phyloP scores from a whole-genome alignment of 768 basidiomycete species.

The Tylopilus sp. region DNA sequence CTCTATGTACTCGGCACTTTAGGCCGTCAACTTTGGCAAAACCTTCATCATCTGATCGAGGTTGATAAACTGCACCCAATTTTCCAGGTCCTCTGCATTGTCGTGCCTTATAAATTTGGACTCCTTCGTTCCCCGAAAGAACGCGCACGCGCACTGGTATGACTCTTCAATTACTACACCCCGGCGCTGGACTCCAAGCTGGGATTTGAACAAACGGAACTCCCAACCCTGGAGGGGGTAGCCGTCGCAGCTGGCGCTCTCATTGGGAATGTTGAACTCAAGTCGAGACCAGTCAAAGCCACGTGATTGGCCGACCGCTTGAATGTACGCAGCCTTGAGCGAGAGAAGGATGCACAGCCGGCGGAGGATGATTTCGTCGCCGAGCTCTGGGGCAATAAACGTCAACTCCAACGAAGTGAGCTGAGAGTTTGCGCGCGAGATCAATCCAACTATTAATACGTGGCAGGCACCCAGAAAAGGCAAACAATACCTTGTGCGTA shows the following conservation, averaged over 20 bases:
- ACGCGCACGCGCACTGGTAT: slow-evolving; percentile 77
- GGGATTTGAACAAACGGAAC: slow-evolving; percentile 75
- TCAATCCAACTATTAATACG: background rate
- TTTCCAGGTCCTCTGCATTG: slow-evolving; percentile 61
- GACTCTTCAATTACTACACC: slow-evolving; percentile 54
- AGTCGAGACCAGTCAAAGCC: slow-evolving; percentile 82
- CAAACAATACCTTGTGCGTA: slow-evolving; percentile 62
- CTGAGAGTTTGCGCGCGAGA: slow-evolving; percentile 10
- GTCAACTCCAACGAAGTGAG: slow-evolving; percentile 50
- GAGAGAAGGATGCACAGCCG: slow-evolving; percentile 76
- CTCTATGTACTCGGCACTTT: background rate
- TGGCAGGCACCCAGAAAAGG: background rate
- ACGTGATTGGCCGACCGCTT: slow-evolving; percentile 75
- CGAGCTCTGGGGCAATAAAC: slow-evolving; percentile 47
- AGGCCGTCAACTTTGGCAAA: slow-evolving; percentile 68
- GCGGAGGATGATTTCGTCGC: slow-evolving; percentile 65
- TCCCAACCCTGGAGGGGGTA: slow-evolving; percentile 80
- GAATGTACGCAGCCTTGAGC: slow-evolving; percentile 78
- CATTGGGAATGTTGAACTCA: slow-evolving; percentile 71
- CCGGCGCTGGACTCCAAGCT: slow-evolving; percentile 62
- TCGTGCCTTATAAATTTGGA: slow-evolving; percentile 73
- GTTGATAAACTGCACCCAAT: slow-evolving; percentile 82
- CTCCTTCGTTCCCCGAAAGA: slow-evolving; percentile 65
- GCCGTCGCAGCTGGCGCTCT: slow-evolving; percentile 63
- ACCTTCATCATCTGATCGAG: slow-evolving; percentile 81